Base-by-base conservation (phyloP, 176 grass and related monocot species). In the Cenchrus fungigraminus region DNA sequence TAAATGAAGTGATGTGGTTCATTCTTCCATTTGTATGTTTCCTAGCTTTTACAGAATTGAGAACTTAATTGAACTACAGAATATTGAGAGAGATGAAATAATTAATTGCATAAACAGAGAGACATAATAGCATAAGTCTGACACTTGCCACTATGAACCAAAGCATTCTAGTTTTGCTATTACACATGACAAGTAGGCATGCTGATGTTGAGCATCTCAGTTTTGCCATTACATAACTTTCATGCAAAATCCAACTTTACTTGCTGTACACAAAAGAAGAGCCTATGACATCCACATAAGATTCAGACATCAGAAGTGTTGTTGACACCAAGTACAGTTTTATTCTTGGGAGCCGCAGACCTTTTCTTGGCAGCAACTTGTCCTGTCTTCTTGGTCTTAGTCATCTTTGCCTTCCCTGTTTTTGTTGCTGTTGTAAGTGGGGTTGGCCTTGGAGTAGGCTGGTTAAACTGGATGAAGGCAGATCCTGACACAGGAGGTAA, bases 381-480 rank as follows among this genome's bases (percentile, higher is more conserved):
- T 12, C 0, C 6, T 40, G 14, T 9, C 37, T 20, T 74, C 14
- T 67, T 40, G 14, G 13, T 32, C 6, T 32, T 74, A 7, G 0
- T 54, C 28, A 74, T 13, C 15, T 3, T 54, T 32, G 28, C 50
- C 50, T 50, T 74, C 4, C 71, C 50, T 2, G 7, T 10, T 4
- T 53, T 54, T 15, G 71, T 74, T 54, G 71, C 12, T 8, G 49
- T 54, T 37, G 32, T 67, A 5, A 31, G 71, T 74, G 49, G 29
- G 1, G 34, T 0, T 9, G 49, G 49, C 8, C 49, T 74, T 31
- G 13, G 3, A 4, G 49, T 9, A 15, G 13, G 71, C 2, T 74
- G 71, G 71, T 54, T 74, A 6, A 49, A 74, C 14, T 54, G 13
- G 8, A 74, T 74, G 71, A 74, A 74, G 49, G 50, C 29, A 34